A percentile compares a stretch with the other conserved stretches of the same genome.
phyloP scores from a whole-genome alignment of 2,329 filamentous ascomycete species.

The Colletotrichum sp. region DNA sequence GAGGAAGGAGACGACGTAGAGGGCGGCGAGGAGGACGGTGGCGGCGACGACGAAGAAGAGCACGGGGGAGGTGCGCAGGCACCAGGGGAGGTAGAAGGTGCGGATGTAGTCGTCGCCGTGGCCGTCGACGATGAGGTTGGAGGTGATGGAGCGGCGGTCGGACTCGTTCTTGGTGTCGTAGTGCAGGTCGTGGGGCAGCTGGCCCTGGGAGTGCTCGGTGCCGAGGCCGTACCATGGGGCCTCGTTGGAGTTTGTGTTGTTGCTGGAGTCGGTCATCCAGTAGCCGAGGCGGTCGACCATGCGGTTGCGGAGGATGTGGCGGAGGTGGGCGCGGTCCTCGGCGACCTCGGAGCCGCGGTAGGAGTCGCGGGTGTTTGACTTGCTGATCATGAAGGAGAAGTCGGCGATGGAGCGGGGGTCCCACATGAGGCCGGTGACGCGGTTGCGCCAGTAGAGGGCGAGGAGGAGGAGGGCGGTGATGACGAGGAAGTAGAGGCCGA shows the following conservation, averaged over 20 bases:
- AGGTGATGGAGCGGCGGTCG: conserved; percentile 26
- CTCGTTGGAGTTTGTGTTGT: conserved; percentile 40
- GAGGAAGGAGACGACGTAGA: conserved; percentile 81
- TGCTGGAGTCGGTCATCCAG: conserved; percentile 70
- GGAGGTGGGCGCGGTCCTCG: conserved; percentile 55
- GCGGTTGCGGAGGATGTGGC: conserved; percentile 56
- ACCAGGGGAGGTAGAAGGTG: conserved; percentile 75
- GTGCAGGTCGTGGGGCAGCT: conserved; percentile 18
- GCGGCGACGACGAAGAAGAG: conserved; percentile 68
- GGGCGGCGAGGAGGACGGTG: conserved; percentile 67
- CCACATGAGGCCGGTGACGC: conserved; percentile 82
- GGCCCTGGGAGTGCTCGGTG: conserved; percentile 47
- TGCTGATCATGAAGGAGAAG: conserved; percentile 76
- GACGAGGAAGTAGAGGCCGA: conserved; percentile 75
- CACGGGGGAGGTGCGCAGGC: conserved; percentile 71
- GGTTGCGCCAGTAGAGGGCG: conserved; percentile 67
- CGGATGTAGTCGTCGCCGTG: conserved; percentile 51
- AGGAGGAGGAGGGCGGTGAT: conserved; percentile 62
- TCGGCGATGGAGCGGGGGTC: conserved; percentile 84
- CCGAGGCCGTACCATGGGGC: conserved; percentile 83
- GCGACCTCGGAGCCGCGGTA: conserved; percentile 74
- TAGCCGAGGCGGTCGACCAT: conserved; percentile 81
- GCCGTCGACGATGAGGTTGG: conserved; percentile 44
- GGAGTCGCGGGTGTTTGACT: conserved; percentile 78
- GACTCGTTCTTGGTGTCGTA: conserved; percentile 27